Base-by-base conservation (phyloP, 1,284 basidiomycete species). In the Irpex sp. region DNA sequence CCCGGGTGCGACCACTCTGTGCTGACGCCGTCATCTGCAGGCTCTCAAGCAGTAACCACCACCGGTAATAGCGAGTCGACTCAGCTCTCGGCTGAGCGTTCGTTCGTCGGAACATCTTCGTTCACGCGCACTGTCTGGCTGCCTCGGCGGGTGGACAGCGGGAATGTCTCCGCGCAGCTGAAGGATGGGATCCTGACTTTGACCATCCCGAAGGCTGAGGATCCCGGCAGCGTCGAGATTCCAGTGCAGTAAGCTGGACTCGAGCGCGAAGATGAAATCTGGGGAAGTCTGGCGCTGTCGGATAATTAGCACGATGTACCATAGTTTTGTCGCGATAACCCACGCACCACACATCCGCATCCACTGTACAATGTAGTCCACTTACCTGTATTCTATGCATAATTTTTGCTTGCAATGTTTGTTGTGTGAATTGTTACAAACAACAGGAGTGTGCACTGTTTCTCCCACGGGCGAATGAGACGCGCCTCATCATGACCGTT, bases 71-170 rank as follows among this genome's bases (percentile, higher is more conserved):
- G 77, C 37, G 62, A 63, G 57, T 73, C 77, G 44, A 70, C 72
- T 36, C 81, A 83, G 65, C 76, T 90, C 58, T 79, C 86, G 1
- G 75, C 81, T 2, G 88, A 91, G 71, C 83, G 88, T 44, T 76
- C 80, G 21, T 86, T 85, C 70, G 79, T 82, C 11, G 78, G 82
- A 37, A 80, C 81, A 48, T 75, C 83, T 5, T 75, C 79, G 4
- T 92, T 92, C 73, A 81, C 82, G 17, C 82, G 88, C 56, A 92
- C 87, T 0, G 81, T 92, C 26, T 87, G 86, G 82, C 79, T 93
- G 31, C 88, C 91, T 44, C 81, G 80, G 4, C 80, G 85, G 3
- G 80, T 91, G 0, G 86, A 92, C 68, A 75, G 77, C 49, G 77
- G 76, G 51, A 82, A 80, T 64, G 85, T 92, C 17, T 76, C 78